Base-by-base conservation (phyloP, 2,329 filamentous ascomycete species). In the Pyrenochaeta sp. region DNA sequence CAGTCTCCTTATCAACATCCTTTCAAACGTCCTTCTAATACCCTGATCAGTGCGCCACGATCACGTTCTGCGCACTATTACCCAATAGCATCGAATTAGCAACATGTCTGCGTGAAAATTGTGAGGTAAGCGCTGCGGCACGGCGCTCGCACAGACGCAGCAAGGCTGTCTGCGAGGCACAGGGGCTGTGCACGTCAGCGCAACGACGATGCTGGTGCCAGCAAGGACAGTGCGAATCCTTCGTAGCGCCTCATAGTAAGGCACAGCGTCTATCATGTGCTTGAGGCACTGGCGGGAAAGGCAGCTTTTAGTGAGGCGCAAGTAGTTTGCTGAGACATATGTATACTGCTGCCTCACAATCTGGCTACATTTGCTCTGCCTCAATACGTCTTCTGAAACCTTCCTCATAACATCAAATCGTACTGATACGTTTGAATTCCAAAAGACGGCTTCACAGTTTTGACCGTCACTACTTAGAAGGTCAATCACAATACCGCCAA, bases 211-310 rank as follows among this genome's bases (percentile, higher is more conserved):
- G 29, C 53, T 47, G 45, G 49, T 30, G 41, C 30, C 35, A 40
- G 30, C 41, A 32, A 30, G 43, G 27, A 14, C 41, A 23, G 30
- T 44, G 41, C 41, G n/a, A 21, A 20, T 45, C 31, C 43, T 45
- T 18, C 31, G 23, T 33, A 37, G 29, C n/a, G 46, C 37, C 32
- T 21, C 40, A 44, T 14, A 42, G 40, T 21, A 29, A 30, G 32
- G 21, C 10, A 36, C 31, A 15, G 43, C 39, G 12, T 41, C 32
- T 29, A 37, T 39, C 32, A 51, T 32, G 20, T 42, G 23, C 41
- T 33, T 54, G 44, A 43, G 30, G 54, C 54, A 51, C 44, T 45
- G 54, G 40, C 15, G 17, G 21, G 36, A 29, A 39, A 49, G 46
- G 35, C 31, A 33, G 42, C 40, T 42, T 42, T 15, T 20, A 29